Conservation (phyloP, 2,329 filamentous ascomycete species). For the Claviceps purpurea region DNA sequence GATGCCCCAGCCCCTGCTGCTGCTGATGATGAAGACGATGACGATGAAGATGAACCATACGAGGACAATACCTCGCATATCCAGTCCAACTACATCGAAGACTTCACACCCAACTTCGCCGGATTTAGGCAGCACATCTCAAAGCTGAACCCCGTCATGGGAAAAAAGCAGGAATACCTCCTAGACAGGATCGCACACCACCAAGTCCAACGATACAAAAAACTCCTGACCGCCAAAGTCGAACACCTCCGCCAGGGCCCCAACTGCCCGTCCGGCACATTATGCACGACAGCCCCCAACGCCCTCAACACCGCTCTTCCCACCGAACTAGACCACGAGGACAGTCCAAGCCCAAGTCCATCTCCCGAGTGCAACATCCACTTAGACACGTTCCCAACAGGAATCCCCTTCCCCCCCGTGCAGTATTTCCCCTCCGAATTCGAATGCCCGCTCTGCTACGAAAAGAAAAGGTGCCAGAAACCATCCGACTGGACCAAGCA, state of each 20-base stretch:
- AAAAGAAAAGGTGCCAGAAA: constrained; percentile 73
- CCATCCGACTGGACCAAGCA: constrained; percentile 97
- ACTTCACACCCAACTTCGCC: constrained; percentile 56
- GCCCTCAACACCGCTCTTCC: no score
- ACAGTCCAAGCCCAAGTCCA: constrained; percentile 55
- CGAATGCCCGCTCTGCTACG: constrained; percentile 80
- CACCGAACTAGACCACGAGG: constrained; percentile 3
- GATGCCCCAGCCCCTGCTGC: background rate
- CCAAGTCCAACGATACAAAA: constrained; percentile 67
- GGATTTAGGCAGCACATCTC: constrained; percentile 67
- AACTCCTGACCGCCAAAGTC: constrained; percentile 54
- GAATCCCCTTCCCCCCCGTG: constrained; percentile 72
- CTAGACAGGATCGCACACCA: constrained; percentile 74
- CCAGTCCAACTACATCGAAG: constrained; percentile 50
- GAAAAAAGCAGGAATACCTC: constrained; percentile 42
- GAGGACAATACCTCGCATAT: constrained; percentile 49
- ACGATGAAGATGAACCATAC: constrained; percentile 37
- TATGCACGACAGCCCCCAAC: constrained; percentile 40
- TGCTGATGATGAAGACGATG: constrained; percentile 10
- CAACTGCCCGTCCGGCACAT: constrained; percentile 45
- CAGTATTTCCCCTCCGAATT: constrained; percentile 69
- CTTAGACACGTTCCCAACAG: constrained; percentile 61
- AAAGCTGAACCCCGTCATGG: constrained; percentile 59
- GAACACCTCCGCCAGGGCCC: constrained; percentile 53
- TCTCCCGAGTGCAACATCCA: constrained; percentile 55